A percentile compares a stretch with the other conserved stretches of the same genome.
Conservation (phyloP, 179 eudicot species). For the Patellifolia procumbens region DNA sequence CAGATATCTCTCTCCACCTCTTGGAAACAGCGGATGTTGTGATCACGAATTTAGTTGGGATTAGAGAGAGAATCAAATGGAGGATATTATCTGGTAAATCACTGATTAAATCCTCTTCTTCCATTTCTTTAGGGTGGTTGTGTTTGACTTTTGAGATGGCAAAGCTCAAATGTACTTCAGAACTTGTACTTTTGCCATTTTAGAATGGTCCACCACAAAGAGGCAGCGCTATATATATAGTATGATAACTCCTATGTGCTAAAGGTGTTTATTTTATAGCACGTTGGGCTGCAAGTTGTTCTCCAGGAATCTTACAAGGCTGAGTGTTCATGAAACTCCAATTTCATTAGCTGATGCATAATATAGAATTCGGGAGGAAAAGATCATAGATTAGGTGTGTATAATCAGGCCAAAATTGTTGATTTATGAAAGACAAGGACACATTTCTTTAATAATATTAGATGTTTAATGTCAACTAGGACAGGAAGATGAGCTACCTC, state of each 20-base stretch:
- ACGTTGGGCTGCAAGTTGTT: constrained; percentile 15
- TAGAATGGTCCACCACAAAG: constrained; percentile 8
- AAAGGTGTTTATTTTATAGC: constrained; percentile 5
- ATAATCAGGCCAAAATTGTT: constrained; percentile 14
- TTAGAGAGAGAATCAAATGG: constrained; percentile 28
- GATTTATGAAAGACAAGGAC: constrained; percentile 25
- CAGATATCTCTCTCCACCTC: constrained; percentile 25
- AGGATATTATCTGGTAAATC: constrained; percentile 33
- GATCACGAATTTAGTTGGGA: constrained; percentile 29
- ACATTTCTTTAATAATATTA: background rate
- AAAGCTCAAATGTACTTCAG: constrained; percentile 8
- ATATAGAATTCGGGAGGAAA: constrained; percentile 17
- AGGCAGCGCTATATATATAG: constrained; percentile 3
- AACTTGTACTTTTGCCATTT: background rate
- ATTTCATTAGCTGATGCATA: constrained; percentile 21
- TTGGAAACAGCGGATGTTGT: constrained; percentile 24
- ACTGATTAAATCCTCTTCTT: constrained; percentile 20
- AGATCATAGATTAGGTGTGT: constrained; percentile 27
- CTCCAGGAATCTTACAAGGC: constrained; percentile 20
- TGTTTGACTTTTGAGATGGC: background rate
- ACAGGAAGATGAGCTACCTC: constrained; percentile 27
- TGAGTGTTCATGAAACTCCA: constrained; percentile 26
- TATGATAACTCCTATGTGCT: constrained; percentile 8
- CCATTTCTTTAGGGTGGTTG: background rate
- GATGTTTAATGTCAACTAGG: constrained; percentile 24